Evolutionary conservation across 2,329 filamentous ascomycete species (phyloP).

Genomic region (Stemphylium lycopersici): DNA sequence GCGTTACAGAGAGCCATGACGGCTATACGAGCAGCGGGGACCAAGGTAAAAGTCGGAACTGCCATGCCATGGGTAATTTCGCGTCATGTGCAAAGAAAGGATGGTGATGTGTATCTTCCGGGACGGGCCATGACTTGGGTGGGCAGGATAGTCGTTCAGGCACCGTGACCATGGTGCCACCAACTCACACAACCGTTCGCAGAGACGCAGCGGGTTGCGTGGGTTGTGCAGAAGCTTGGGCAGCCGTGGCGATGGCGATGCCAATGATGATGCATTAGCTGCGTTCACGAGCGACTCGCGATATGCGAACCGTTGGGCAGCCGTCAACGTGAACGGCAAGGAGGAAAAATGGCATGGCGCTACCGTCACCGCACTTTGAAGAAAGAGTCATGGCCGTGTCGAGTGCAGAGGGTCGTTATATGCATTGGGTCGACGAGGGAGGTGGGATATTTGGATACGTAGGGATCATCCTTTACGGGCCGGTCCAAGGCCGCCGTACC

Average conservation of each 20-base stretch:
- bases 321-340: not conserved
- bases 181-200: conserved; percentile 28
- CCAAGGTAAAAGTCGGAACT: conserved; percentile 31
- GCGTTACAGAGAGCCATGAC: conserved; percentile 23
- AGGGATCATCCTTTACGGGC: conserved; percentile 31
- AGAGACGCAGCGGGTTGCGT: conserved; percentile 8
- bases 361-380: conserved; percentile 24
- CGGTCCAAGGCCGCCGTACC: conserved; percentile 29
- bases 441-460: conserved; percentile 16
- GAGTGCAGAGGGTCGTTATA: conserved; percentile 23
- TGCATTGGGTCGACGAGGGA: conserved; percentile 12
- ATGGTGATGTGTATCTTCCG: conserved; percentile 16
- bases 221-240: conserved; percentile 24
- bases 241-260: conserved; percentile 6
- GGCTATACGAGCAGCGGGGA: conserved; percentile 20
- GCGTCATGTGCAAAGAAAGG: conserved; percentile 24
- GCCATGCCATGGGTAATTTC: conserved; percentile 30
- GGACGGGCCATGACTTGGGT: conserved; percentile 22
- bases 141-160: conserved; percentile 25
- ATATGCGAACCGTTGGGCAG: conserved; percentile 15
- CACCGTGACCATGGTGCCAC: conserved; percentile 33
- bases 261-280: conserved; percentile 3
- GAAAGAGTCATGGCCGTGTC: conserved; percentile 11
- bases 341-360: conserved; percentile 14
- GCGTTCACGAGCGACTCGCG: not conserved